These are phyloP conservation scores for Aureobasidium subglaciale DNA, from an alignment of 2,329 filamentous ascomycete species.

Conservation along the genomic window DNA sequence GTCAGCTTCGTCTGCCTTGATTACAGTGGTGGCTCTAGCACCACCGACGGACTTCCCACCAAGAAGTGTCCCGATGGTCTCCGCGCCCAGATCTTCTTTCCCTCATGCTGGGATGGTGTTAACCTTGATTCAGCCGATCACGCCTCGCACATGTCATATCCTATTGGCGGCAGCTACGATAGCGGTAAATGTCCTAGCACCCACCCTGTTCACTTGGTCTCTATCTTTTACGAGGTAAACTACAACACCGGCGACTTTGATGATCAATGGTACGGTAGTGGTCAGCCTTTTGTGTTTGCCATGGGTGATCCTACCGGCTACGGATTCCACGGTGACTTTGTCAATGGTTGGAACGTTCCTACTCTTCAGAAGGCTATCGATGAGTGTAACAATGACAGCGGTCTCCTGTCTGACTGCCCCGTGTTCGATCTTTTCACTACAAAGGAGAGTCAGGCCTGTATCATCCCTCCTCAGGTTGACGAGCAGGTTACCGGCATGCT, in stretches of 20 bases:
- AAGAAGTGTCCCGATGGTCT: constrained; percentile 59
- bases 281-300: constrained; percentile 38
- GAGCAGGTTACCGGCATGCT: constrained; percentile 26
- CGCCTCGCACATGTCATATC: constrained; percentile 59
- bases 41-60: constrained; percentile 57
- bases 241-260: constrained; percentile 31
- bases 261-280: constrained; percentile 27
- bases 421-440: constrained; percentile 26
- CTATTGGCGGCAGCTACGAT: constrained; percentile 32
- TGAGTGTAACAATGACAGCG: constrained; percentile 27
- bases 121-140: constrained; percentile 52
- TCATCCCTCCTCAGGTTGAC: constrained; percentile 28
- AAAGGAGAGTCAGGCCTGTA: constrained; percentile 19
- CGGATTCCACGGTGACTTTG: constrained; percentile 49
- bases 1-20: constrained; percentile 52
- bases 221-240: constrained; percentile 36
- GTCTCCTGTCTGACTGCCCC: constrained; percentile 29
- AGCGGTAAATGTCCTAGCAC: constrained; percentile 36
- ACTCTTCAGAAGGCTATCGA: constrained; percentile 34
- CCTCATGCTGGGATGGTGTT: constrained; percentile 62
- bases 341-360: constrained; percentile 42
- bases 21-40: constrained; percentile 36
- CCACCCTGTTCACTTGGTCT: constrained; percentile 32
- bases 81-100: constrained; percentile 62
- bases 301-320: constrained; percentile 45